Evolutionary conservation across 176 grass and related monocot genomes (phyloP).

Genomic region (Miscanthus lutarioriparius): DNA sequence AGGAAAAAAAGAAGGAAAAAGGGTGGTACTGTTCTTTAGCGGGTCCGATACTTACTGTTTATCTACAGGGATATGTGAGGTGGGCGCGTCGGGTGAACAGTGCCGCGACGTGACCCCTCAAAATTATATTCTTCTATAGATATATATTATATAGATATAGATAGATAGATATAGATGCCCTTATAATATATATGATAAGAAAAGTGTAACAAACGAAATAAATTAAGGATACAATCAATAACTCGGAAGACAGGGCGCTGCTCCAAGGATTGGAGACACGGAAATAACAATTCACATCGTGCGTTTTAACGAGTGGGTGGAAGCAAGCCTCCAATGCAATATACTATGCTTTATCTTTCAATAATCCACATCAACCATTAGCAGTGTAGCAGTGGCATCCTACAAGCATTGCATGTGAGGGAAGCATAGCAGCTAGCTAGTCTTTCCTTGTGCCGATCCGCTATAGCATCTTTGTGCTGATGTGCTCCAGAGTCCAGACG

Average conservation of each 20-base stretch:
- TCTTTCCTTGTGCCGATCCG: not conserved
- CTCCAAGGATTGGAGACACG: not conserved
- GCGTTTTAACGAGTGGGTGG: not conserved
- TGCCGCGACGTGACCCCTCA: too few relatives aligned
- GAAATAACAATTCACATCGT: slow-evolving; percentile 9
- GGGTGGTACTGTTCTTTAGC: too few relatives aligned
- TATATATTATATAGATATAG: too few relatives aligned
- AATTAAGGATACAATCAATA: not conserved
- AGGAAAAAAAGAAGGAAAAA: too few relatives aligned
- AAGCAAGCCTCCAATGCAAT: not conserved
- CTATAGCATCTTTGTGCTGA: not conserved
- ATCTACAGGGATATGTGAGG: too few relatives aligned
- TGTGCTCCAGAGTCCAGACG: not conserved
- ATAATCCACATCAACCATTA: not conserved
- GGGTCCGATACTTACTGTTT: too few relatives aligned
- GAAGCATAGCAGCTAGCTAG: slow-evolving; percentile 2
- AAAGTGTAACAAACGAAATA: not conserved
- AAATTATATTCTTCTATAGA: too few relatives aligned
- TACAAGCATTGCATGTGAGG: slow-evolving; percentile 15
- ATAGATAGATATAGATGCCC: too few relatives aligned
- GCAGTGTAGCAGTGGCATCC: not conserved
- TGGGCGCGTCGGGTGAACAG: too few relatives aligned
- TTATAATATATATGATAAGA: not conserved
- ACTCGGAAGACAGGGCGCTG: not conserved
- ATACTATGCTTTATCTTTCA: not conserved